Base-by-base conservation (phyloP, 768 basidiomycete genomes). In the Hygrophoropsis aurantiaca region DNA sequence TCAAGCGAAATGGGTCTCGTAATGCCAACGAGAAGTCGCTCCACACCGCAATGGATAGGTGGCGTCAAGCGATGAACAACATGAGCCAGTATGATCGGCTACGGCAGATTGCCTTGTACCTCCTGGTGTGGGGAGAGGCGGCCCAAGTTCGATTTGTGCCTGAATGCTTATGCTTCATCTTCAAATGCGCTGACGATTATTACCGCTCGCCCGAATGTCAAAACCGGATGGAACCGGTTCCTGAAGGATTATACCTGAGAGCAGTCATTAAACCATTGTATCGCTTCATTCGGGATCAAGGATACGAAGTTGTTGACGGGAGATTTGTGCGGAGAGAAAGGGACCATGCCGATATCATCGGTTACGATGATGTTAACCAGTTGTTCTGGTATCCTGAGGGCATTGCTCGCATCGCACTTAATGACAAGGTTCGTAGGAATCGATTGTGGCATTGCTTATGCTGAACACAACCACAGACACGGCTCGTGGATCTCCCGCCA, bases 341-440 rank as follows among this genome's bases (percentile, higher is more conserved):
- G 62, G 97, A 99, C 60, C 97, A 98, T 61, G 84, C 91, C 40
- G 78, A 84, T 51, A 94, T 97, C 59, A 95, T 99, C 60, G 97
- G 97, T 4, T 99, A 99, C 60, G 97, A 99, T 66, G 97, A 99
- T 69, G 87, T 98, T 53, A 99, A 99, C 64, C 95, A 99, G 65
- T 71, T 99, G 39, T 99, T 99, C 69, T 99, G 95, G 97, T 99
- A 98, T 66, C 97, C 95, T 3, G 97, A 99, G 54, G 97, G 97
- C 25, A 94, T 99, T 58, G 90, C 94, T 9, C 75, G 91, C 24
- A 98, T 99, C 58, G 81, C 84, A 2, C 77, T 97, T 34, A 79
- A 72, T 15, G 92, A 97, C 75, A 95, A 92, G 80, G 92, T 91
- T 55, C 13, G 65, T 51, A n/a, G n/a, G n/a, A n/a, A n/a, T n/a